phyloP scores from a whole-genome alignment of 768 basidiomycete genomes.

The Kockovaella imperatae region DNA sequence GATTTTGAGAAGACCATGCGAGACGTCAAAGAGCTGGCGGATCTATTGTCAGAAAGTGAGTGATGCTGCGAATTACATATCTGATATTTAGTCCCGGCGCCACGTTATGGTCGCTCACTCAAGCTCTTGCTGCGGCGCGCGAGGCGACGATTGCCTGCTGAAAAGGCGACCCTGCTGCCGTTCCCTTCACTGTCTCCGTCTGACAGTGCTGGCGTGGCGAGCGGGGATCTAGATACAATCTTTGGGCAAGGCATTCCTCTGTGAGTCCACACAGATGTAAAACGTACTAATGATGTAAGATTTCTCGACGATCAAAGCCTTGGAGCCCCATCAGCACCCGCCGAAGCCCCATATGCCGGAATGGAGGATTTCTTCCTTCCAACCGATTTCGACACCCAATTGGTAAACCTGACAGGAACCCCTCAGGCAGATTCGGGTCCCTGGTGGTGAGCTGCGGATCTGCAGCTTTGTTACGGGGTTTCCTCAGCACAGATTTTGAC shows the following conservation, averaged over 20 bases:
- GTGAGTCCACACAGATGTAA: too few species aligned
- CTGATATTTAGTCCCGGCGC: constrained; percentile 65
- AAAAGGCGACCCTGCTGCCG: background rate
- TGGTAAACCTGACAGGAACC: too few species aligned
- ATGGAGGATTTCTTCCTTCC: constrained; percentile 45
- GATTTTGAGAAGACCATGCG: constrained; percentile 64
- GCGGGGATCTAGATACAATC: too few species aligned
- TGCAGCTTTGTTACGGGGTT: too few species aligned
- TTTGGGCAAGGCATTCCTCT: too few species aligned
- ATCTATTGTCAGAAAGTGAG: constrained; percentile 70
- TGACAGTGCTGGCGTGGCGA: too few species aligned
- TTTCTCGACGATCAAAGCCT: constrained; percentile 44
- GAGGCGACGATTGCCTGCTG: constrained; percentile 28
- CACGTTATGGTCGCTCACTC: constrained; percentile 81
- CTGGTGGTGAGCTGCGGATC: too few species aligned
- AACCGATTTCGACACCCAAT: constrained; percentile 30
- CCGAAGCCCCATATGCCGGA: constrained; percentile 33
- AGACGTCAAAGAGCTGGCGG: constrained; percentile 70
- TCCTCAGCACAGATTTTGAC: too few species aligned
- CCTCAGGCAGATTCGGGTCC: too few species aligned
- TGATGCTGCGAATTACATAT: constrained; percentile 3
- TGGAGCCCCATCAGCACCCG: constrained; percentile 18
- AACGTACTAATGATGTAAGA: constrained; percentile 10
- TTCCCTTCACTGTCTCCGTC: background rate
- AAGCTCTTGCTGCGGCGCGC: constrained; percentile 72